Percentiles rank a stretch among this genome's conserved stretches.
Evolutionary conservation across 495 filamentous ascomycete genomes (phyloP).

Genomic region (Ascobolus immersus): DNA sequence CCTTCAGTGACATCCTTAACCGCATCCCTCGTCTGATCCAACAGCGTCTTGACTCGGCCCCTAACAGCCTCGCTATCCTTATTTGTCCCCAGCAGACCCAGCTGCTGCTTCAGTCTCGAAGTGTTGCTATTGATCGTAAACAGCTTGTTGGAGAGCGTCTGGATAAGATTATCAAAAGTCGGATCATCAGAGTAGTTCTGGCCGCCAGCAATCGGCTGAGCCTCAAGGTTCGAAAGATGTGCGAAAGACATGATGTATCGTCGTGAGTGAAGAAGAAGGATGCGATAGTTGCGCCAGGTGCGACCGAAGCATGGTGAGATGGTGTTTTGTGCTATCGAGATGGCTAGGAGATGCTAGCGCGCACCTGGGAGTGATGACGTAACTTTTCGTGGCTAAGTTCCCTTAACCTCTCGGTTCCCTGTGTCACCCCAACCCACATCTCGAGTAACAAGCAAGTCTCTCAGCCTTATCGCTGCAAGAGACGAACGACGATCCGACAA

Average conservation of each 20-base stretch:
- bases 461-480: too few species aligned
- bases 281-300: constrained; percentile 2
- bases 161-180: constrained; percentile 61
- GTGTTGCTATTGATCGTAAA: constrained; percentile 74
- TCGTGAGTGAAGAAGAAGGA: constrained; percentile 3
- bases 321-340: too few species aligned
- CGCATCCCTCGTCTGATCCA: constrained; percentile 58
- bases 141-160: constrained; percentile 57
- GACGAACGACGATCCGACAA: too few species aligned
- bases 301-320: too few species aligned
- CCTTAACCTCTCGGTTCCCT: too few species aligned
- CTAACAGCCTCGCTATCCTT: constrained; percentile 76
- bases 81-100: constrained; percentile 64
- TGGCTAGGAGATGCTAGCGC: too few species aligned
- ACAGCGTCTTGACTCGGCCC: constrained; percentile 60
- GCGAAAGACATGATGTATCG: constrained; percentile 60
- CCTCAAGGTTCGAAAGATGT: constrained; percentile 56
- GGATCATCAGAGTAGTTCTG: constrained; percentile 74
- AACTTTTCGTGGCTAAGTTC: too few species aligned
- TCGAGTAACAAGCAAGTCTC: too few species aligned
- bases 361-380: background rate
- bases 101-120: constrained; percentile 49
- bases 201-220: constrained; percentile 42
- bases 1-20: constrained; percentile 88
- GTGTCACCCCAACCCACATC: too few species aligned